These are phyloP conservation scores for Stemphylium beticola DNA, from an alignment of 2,329 filamentous ascomycete species.

Conservation along the genomic window DNA sequence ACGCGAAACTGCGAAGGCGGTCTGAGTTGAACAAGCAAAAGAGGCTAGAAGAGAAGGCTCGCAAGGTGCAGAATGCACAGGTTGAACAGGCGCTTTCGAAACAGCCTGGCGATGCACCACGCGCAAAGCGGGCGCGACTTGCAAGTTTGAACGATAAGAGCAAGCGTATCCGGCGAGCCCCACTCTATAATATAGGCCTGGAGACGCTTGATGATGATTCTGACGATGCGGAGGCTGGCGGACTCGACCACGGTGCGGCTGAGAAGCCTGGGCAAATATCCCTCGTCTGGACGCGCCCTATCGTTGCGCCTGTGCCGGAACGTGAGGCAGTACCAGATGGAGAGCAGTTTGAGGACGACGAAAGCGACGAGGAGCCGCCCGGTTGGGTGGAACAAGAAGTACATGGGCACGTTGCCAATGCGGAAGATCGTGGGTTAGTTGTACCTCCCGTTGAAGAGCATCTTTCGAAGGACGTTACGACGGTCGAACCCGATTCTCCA, in stretches of 20 bases:
- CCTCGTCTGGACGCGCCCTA: conserved; percentile 14
- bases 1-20: conserved; percentile 21
- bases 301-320: conserved; percentile 5
- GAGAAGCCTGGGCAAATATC: conserved; percentile 16
- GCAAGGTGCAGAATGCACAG: conserved; percentile 26
- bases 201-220: conserved; percentile 16
- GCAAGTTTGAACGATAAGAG: conserved; percentile 38
- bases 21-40: conserved; percentile 25
- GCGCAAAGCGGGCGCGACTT: conserved; percentile 28
- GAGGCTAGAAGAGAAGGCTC: conserved; percentile 23
- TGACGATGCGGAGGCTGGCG: conserved; percentile 9
- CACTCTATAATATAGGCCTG: conserved; percentile 6
- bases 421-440: background rate
- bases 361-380: conserved; percentile 8
- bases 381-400: background rate
- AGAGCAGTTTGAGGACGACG: conserved; percentile 11
- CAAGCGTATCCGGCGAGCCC: conserved; percentile 24
- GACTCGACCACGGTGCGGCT: conserved; percentile 5
- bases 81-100: conserved; percentile 24
- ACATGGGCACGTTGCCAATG: background rate
- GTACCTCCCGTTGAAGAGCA: background rate
- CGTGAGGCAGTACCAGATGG: conserved; percentile 1
- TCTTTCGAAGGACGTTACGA: background rate
- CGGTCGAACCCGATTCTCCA: background rate
- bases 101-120: conserved; percentile 12